phyloP scores from a whole-genome alignment of 192 early-diverging fungal genomes.

The Anaeromyces robustus region DNA sequence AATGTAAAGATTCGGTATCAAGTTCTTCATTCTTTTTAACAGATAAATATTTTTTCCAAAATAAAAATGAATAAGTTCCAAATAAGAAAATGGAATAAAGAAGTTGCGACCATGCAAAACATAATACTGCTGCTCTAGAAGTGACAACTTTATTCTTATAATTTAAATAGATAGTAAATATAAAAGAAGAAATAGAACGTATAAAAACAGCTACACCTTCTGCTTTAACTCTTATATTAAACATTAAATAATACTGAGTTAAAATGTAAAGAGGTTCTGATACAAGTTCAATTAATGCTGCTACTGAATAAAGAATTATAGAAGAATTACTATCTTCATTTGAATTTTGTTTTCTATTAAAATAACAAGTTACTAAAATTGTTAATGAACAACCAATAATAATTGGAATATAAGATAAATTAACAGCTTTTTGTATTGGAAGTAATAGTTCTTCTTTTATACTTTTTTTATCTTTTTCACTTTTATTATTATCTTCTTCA shows the following conservation, averaged over 20 bases:
- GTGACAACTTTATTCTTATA: background rate
- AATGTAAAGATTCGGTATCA: background rate
- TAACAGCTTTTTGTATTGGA: constrained; percentile 43
- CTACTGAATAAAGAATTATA: constrained; percentile 48
- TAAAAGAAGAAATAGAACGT: constrained; percentile 54
- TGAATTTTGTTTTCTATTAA: background rate
- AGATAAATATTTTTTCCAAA: background rate
- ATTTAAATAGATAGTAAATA: constrained; percentile 33
- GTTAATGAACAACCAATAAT: constrained; percentile 42
- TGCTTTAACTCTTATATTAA: constrained; percentile 57
- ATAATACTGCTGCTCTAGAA: background rate
- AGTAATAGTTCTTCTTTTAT: constrained; percentile 5
- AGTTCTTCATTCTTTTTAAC: background rate
- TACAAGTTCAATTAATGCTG: constrained; percentile 64
- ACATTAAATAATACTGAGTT: constrained; percentile 51
- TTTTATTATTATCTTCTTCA: constrained; percentile 1
- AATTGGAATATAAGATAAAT: constrained; percentile 57
- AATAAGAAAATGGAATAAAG: background rate
- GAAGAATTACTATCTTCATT: constrained; percentile 11
- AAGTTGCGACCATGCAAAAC: background rate
- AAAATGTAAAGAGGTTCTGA: constrained; percentile 77
- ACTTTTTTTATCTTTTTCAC: constrained; percentile 15
- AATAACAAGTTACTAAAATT: constrained; percentile 29
- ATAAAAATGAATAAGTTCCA: background rate
- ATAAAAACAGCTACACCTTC: constrained; percentile 68